Percentiles rank a stretch among this genome's conserved stretches.
Evolutionary conservation across 768 basidiomycete genomes (phyloP).

Genomic region (Lactarius sanguifluus): DNA sequence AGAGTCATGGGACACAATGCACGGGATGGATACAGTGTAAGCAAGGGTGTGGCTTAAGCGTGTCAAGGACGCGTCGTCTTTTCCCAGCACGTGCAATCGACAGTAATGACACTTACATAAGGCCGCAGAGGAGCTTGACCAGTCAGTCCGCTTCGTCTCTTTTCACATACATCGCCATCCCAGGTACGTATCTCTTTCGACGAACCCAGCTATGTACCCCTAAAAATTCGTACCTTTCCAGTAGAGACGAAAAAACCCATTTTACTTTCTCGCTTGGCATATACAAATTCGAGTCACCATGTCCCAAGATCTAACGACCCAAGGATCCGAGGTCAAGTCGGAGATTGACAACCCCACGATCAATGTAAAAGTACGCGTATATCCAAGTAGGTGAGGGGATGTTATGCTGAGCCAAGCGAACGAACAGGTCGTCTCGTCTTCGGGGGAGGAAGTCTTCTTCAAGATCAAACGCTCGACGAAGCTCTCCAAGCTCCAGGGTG

Average conservation of each 20-base stretch:
- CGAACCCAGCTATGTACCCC: not conserved
- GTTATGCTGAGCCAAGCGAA: slow-evolving; percentile 6
- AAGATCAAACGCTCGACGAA: slow-evolving; percentile 95
- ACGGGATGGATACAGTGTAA: no score
- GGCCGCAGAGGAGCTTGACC: slow-evolving; percentile 20
- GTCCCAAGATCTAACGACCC: slow-evolving; percentile 8
- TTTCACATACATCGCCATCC: not conserved
- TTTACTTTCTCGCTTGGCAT: slow-evolving; percentile 4
- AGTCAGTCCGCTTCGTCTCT: slow-evolving; percentile 10
- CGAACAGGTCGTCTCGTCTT: slow-evolving; percentile 65
- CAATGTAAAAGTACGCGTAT: slow-evolving; percentile 67
- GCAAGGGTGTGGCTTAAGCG: no score
- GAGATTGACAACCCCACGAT: slow-evolving; percentile 66
- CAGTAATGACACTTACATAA: not conserved
- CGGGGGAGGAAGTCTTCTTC: slow-evolving; percentile 91
- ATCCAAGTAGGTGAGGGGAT: not conserved
- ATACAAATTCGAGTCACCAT: slow-evolving; percentile 11
- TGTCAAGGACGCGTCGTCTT: slow-evolving; percentile 1
- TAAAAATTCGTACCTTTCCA: not conserved
- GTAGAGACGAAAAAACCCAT: not conserved
- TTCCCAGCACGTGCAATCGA: slow-evolving; percentile 24
- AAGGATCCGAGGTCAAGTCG: slow-evolving; percentile 33
- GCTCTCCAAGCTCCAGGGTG: slow-evolving; percentile 88
- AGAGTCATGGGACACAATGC: no score
- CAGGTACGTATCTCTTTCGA: slow-evolving; percentile 5